Evolutionary conservation across 139 green algal genomes (phyloP).

Genomic region (Tetradesmus obliquus): DNA sequence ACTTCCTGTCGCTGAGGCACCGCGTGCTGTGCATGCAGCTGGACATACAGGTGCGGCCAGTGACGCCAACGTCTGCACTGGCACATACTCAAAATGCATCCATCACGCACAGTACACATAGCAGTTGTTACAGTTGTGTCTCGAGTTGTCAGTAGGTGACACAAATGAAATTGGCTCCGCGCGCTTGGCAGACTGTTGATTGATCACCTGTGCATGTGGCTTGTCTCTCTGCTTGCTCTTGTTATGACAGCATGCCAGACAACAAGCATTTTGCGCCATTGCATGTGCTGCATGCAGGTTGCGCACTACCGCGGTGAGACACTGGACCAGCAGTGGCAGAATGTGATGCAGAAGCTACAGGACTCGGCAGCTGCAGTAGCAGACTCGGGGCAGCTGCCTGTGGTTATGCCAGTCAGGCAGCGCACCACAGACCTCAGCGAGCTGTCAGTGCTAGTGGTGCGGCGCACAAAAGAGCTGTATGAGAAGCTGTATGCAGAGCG

Average conservation of each 20-base stretch:
- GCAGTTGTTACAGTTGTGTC: too few relatives aligned
- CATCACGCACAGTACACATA: too few relatives aligned
- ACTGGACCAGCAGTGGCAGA: not conserved
- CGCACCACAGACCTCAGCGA: not conserved
- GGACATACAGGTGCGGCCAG: not conserved
- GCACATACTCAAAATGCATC: too few relatives aligned
- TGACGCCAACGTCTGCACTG: too few relatives aligned
- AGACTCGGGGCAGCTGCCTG: not conserved
- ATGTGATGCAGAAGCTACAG: not conserved
- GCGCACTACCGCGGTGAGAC: not conserved
- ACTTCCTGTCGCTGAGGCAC: not conserved
- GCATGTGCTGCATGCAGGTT: not conserved
- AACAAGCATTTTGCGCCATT: not conserved
- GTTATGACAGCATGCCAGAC: too few relatives aligned
- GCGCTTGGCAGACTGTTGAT: too few relatives aligned
- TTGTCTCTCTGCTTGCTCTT: too few relatives aligned
- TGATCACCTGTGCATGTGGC: too few relatives aligned
- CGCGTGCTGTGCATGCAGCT: not conserved
- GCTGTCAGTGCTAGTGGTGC: not conserved
- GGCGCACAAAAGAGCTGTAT: too few relatives aligned
- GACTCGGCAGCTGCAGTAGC: not conserved
- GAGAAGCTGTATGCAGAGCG: too few relatives aligned
- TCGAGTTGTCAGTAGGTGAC: too few relatives aligned
- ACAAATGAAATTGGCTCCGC: too few relatives aligned
- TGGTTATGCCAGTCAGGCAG: not conserved